Conservation (phyloP, 1,284 basidiomycete species). For the Heliocybe sulcata region DNA sequence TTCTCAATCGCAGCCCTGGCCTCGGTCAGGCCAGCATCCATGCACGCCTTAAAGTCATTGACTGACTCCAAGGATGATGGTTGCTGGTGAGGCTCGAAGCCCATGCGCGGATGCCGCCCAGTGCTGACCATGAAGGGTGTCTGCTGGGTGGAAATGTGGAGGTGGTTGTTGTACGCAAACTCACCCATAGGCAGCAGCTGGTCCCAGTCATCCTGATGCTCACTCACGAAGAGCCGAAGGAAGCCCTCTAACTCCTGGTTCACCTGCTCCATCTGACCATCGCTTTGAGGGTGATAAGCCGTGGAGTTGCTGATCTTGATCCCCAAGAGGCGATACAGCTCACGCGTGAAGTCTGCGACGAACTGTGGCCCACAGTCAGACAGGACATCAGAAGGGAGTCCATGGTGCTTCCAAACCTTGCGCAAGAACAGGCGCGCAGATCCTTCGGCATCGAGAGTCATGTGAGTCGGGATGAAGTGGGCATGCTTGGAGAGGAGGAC, state of each 20-base stretch:
- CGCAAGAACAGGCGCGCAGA: slow-evolving; percentile 10
- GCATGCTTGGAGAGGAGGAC: slow-evolving; percentile 9
- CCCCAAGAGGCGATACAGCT: neutral
- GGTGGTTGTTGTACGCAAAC: slow-evolving; percentile 30
- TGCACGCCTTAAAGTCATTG: too few species aligned
- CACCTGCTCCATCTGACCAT: slow-evolving; percentile 34
- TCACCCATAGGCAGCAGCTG: slow-evolving; percentile 25
- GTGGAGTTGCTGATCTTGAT: slow-evolving; percentile 7
- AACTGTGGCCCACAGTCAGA: slow-evolving; percentile 18
- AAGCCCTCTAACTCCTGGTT: slow-evolving; percentile 34
- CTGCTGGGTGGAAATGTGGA: too few species aligned
- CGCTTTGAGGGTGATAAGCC: slow-evolving; percentile 31
- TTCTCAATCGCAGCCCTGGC: too few species aligned
- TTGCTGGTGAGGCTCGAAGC: too few species aligned
- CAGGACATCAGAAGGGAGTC: slow-evolving; percentile 17
- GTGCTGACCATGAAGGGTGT: too few species aligned
- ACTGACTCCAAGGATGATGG: too few species aligned
- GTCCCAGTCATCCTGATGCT: slow-evolving; percentile 31
- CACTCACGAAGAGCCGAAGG: slow-evolving; percentile 22
- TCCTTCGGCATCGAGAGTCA: slow-evolving; percentile 7
- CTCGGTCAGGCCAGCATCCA: too few species aligned
- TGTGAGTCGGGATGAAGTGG: slow-evolving; percentile 12
- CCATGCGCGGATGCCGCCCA: too few species aligned
- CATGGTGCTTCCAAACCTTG: slow-evolving; percentile 10
- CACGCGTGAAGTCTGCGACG: slow-evolving; percentile 5